Conservation (phyloP, 2,329 filamentous ascomycete genomes). For the Pseudomassariella vexata region DNA sequence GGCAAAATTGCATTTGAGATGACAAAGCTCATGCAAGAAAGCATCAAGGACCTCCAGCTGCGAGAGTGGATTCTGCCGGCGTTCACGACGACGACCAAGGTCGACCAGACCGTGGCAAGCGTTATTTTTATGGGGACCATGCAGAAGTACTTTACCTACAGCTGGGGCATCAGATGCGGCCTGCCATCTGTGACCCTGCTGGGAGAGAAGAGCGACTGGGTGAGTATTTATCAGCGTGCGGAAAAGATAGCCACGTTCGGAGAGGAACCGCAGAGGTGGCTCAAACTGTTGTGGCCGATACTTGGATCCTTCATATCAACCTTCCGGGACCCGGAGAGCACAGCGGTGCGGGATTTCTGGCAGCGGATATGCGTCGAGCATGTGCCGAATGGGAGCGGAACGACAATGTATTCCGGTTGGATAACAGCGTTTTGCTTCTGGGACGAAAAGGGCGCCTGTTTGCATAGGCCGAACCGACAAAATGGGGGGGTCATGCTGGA, state of each 20-base stretch:
- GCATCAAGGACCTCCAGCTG: conserved; percentile 33
- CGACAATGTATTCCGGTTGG: conserved; percentile 24
- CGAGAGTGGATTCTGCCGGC: conserved; percentile 42
- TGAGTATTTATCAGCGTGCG: conserved; percentile 22
- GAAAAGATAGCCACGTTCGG: conserved; percentile 32
- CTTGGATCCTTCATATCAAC: not conserved
- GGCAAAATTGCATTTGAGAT: conserved; percentile 29
- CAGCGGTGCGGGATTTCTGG: no score
- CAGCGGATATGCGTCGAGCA: conserved; percentile 21
- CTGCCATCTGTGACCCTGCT: conserved; percentile 47
- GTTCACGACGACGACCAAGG: conserved; percentile 43
- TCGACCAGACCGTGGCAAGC: conserved; percentile 35
- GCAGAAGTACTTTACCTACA: conserved; percentile 41
- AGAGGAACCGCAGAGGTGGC: conserved; percentile 5
- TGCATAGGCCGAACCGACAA: conserved; percentile 18
- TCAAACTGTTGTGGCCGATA: not conserved
- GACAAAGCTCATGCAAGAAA: conserved; percentile 30
- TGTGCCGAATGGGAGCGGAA: conserved; percentile 20
- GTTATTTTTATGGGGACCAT: conserved; percentile 46
- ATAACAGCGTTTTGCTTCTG: conserved; percentile 28
- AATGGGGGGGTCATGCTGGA: no score
- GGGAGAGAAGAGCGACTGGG: conserved; percentile 41
- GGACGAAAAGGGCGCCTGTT: conserved; percentile 17
- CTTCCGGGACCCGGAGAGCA: not conserved
- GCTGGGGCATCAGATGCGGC: conserved; percentile 29